These are phyloP conservation scores for Trametes sp. DNA, from an alignment of 1,284 basidiomycete genomes.

Conservation along the genomic window DNA sequence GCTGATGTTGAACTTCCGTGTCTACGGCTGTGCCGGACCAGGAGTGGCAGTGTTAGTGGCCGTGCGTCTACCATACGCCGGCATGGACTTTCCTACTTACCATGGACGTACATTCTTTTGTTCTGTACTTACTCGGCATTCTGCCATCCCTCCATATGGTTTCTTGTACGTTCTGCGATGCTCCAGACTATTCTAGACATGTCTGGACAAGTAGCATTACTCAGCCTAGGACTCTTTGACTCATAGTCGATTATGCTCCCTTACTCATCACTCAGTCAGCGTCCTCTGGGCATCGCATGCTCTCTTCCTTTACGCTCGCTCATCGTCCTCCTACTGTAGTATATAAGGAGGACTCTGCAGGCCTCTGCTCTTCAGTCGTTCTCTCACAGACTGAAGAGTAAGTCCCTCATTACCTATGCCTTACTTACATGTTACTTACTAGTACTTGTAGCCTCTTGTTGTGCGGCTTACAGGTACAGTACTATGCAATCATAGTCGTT, in stretches of 20 bases:
- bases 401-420: not conserved
- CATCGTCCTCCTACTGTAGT: not conserved
- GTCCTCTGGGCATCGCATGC: no score
- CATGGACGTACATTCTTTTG: not conserved
- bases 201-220: not conserved
- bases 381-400: not conserved
- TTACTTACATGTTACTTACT: not conserved
- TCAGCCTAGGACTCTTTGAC: not conserved
- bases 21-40: constrained; percentile 1
- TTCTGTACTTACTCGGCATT: constrained; percentile 1
- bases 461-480: not conserved
- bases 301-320: not conserved
- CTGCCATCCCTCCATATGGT: not conserved
- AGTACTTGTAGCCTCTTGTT: not conserved
- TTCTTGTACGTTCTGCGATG: constrained; percentile 1
- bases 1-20: no score
- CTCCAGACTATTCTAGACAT: not conserved
- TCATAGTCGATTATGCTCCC: not conserved
- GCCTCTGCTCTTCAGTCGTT: not conserved
- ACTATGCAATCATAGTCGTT: constrained; percentile 1
- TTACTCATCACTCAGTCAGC: not conserved
- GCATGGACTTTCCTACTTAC: not conserved
- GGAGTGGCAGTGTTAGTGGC: constrained; percentile 2
- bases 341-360: not conserved
- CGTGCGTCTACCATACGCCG: not conserved